Evolutionary conservation across 1,284 basidiomycete species (phyloP).

Genomic region (Ustilago vetiveriae): DNA sequence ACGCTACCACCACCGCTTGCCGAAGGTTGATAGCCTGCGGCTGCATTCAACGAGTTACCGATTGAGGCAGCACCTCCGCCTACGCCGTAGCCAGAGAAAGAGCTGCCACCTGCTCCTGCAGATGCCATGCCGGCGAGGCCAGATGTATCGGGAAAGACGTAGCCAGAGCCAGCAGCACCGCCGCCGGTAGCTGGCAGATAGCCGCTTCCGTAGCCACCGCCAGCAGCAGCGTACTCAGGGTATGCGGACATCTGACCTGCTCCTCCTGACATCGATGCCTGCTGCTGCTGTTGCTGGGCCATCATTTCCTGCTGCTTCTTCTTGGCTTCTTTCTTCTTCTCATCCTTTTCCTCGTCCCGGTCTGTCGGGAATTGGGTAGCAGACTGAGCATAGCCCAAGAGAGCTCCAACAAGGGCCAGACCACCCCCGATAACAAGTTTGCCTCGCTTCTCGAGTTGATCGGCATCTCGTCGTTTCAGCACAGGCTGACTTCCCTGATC

Average conservation of each 20-base stretch:
- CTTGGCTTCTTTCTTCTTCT: conserved; percentile 11
- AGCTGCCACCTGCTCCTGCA: not conserved
- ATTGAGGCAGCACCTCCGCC: conserved; percentile 3
- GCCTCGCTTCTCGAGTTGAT: conserved; percentile 14
- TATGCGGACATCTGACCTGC: not conserved
- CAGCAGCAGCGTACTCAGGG: not conserved
- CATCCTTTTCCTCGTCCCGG: conserved; percentile 27
- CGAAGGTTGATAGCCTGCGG: conserved; percentile 15
- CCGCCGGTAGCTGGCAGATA: not conserved
- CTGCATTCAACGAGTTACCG: conserved; percentile 15
- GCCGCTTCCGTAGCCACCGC: not conserved
- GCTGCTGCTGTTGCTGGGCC: conserved; percentile 1
- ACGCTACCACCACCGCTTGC: conserved; percentile 1
- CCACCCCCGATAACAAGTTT: not conserved
- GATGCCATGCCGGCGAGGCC: not conserved
- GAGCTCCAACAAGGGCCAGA: not conserved
- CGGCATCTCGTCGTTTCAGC: conserved; percentile 11
- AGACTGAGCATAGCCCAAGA: conserved; percentile 25
- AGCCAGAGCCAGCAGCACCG: too few species aligned
- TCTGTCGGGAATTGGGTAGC: conserved; percentile 23
- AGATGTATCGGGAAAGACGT: too few species aligned
- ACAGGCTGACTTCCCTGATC: conserved; percentile 9
- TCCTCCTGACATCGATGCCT: conserved; percentile 3
- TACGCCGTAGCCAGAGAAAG: not conserved
- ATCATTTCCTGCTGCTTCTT: conserved; percentile 15